A percentile compares a stretch with the other conserved stretches of the same genome.
Evolutionary conservation across 129 eudicot species (phyloP).

Genomic region (Tanacetum coccineum): DNA sequence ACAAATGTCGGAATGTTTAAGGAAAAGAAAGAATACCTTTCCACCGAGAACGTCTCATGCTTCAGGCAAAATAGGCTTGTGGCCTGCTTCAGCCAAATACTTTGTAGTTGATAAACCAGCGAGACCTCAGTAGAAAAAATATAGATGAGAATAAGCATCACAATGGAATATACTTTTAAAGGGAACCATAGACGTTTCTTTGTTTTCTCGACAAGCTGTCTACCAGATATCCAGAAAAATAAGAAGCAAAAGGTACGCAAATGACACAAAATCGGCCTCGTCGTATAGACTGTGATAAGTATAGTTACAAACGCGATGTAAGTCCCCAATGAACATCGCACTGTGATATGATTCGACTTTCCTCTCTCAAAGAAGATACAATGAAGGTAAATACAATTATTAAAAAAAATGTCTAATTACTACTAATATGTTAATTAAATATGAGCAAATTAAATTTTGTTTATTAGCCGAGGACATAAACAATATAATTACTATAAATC

Average conservation of each 20-base stretch:
- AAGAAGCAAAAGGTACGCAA: slow-evolving; percentile 87
- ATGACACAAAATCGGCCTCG: slow-evolving; percentile 71
- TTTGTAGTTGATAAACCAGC: too few species aligned
- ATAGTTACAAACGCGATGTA: slow-evolving; percentile 83
- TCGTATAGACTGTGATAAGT: slow-evolving; percentile 77
- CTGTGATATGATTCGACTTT: slow-evolving; percentile 80
- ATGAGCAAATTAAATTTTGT: too few species aligned
- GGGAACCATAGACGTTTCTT: slow-evolving; percentile 94
- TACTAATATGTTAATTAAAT: too few species aligned
- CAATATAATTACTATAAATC: too few species aligned
- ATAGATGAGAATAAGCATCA: slow-evolving; percentile 70
- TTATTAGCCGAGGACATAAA: too few species aligned
- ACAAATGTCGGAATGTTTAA: too few species aligned
- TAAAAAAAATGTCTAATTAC: too few species aligned
- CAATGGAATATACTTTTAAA: slow-evolving; percentile 67
- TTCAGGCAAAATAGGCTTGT: too few species aligned
- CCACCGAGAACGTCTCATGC: too few species aligned
- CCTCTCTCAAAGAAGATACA: slow-evolving; percentile 65
- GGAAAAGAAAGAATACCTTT: too few species aligned
- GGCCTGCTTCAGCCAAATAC: too few species aligned
- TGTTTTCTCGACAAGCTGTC: slow-evolving; percentile 87
- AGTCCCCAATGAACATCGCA: slow-evolving; percentile 90
- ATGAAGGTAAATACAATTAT: slow-evolving; percentile 5
- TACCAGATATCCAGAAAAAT: slow-evolving; percentile 91
- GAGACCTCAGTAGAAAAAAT: too few species aligned